A percentile compares a stretch with the other conserved stretches of the same genome.
Evolutionary conservation across 108 stramenopile genomes (phyloP).

Genomic region (Nitzschia palea): DNA sequence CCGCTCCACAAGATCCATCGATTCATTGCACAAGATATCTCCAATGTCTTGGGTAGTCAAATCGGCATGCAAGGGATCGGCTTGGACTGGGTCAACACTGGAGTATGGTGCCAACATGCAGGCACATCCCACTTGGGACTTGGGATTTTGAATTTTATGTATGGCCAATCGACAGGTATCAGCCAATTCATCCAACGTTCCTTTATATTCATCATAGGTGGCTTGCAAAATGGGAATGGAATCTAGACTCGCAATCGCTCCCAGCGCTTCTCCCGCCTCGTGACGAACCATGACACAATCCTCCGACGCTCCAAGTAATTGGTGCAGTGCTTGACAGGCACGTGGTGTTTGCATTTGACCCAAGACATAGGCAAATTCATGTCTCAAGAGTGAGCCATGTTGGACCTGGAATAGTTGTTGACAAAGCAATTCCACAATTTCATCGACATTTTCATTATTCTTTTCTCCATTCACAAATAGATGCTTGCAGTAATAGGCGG

Average conservation of each 20-base stretch:
- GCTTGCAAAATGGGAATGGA: constrained; percentile 49
- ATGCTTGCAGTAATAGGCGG: constrained; percentile 75
- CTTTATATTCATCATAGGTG: constrained; percentile 39
- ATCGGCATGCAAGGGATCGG: constrained; percentile 65
- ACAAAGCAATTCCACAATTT: constrained; percentile 51
- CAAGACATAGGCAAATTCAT: constrained; percentile 97
- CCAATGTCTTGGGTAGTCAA: constrained; percentile 64
- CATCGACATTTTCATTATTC: constrained; percentile 12
- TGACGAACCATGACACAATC: constrained; percentile 96
- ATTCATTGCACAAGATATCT: constrained; percentile 63
- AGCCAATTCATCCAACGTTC: constrained; percentile 68
- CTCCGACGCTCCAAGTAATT: constrained; percentile 47
- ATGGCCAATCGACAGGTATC: constrained; percentile 92
- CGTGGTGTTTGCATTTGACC: constrained; percentile 89
- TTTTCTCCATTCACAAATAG: constrained; percentile 16
- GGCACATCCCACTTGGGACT: constrained; percentile 53
- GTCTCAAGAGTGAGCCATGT: constrained; percentile 91
- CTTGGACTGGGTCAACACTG: constrained; percentile 85
- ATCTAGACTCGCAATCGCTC: constrained; percentile 63
- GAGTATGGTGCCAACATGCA: constrained; percentile 88
- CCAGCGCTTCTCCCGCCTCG: constrained; percentile 95
- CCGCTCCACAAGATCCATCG: constrained; percentile 83
- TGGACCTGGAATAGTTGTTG: constrained; percentile 39
- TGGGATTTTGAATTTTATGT: constrained; percentile 47
- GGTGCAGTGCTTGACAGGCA: constrained; percentile 53